Conservation (phyloP, 257 asterid genomes). For the Solanum okadae region DNA sequence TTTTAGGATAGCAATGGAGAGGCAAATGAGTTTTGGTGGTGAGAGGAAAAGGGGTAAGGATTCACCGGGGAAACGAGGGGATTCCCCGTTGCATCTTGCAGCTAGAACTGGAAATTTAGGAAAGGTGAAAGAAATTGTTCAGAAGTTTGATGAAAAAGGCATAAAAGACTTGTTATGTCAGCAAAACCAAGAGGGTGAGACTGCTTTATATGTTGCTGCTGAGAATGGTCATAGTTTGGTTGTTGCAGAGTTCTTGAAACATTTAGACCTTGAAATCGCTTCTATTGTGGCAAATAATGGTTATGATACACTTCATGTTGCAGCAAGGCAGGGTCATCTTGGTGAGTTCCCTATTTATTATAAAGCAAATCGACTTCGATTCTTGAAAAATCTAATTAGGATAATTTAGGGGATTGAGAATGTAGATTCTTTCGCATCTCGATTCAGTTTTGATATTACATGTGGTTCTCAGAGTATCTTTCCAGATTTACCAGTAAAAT, state of each 20-base stretch:
- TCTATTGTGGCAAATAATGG: constrained; percentile 74
- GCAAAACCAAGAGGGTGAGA: constrained; percentile 94
- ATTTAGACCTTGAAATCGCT: constrained; percentile 59
- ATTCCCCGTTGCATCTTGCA: constrained; percentile 76
- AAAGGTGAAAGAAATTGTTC: constrained; percentile 62
- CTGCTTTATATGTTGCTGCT: constrained; percentile 78
- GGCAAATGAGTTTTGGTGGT: constrained; percentile 71
- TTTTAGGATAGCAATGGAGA: constrained; percentile 87
- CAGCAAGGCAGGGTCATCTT: constrained; percentile 87
- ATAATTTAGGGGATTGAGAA: background rate
- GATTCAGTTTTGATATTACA: background rate
- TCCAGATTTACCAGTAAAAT: background rate
- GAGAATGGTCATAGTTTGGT: constrained; percentile 64
- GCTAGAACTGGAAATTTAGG: constrained; percentile 74
- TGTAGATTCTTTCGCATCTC: background rate
- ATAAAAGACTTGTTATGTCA: constrained; percentile 50
- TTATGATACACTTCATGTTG: constrained; percentile 82
- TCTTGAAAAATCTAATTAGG: background rate
- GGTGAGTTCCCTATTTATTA: constrained; percentile 29
- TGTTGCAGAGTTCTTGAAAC: constrained; percentile 72
- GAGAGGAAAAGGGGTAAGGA: constrained; percentile 74
- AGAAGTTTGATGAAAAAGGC: constrained; percentile 41
- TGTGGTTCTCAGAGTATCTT: background rate
- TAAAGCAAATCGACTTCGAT: background rate
- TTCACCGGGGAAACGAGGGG: constrained; percentile 97